phyloP scores from a whole-genome alignment of 768 basidiomycete species.

The Suillus cothurnatus region DNA sequence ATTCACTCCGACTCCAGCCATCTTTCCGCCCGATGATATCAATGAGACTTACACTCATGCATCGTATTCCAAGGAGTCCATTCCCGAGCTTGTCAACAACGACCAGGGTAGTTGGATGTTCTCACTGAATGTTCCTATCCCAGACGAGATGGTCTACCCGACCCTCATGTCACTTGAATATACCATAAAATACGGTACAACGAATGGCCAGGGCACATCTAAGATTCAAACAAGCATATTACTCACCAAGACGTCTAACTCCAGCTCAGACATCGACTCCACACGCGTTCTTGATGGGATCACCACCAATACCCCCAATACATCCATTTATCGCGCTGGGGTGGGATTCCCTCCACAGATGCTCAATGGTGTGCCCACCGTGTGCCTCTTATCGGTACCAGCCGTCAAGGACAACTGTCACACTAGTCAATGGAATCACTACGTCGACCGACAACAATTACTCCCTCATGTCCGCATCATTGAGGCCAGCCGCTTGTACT shows the following conservation, averaged over 20 bases:
- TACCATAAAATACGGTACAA: background rate
- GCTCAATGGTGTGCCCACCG: background rate
- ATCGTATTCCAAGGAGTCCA: background rate
- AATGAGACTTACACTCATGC: background rate
- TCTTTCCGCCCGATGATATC: background rate
- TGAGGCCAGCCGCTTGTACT: background rate
- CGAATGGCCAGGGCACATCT: background rate
- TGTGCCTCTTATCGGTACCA: background rate
- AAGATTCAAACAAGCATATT: background rate
- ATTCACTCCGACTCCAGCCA: background rate
- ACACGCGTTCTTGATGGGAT: background rate
- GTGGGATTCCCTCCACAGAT: background rate
- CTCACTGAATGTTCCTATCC: conserved; percentile 1
- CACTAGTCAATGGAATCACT: background rate
- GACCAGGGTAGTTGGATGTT: background rate
- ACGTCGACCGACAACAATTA: background rate
- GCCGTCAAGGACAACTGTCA: background rate
- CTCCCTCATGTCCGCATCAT: conserved; percentile 1
- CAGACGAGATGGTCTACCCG: background rate
- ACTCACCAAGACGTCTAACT: background rate
- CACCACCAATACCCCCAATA: background rate
- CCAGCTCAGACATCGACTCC: background rate
- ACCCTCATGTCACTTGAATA: background rate
- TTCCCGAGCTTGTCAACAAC: background rate
- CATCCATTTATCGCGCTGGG: background rate